These are phyloP conservation scores for Mortierella sp. DNA, from an alignment of 371 early-diverging fungal genomes.

Conservation along the genomic window DNA sequence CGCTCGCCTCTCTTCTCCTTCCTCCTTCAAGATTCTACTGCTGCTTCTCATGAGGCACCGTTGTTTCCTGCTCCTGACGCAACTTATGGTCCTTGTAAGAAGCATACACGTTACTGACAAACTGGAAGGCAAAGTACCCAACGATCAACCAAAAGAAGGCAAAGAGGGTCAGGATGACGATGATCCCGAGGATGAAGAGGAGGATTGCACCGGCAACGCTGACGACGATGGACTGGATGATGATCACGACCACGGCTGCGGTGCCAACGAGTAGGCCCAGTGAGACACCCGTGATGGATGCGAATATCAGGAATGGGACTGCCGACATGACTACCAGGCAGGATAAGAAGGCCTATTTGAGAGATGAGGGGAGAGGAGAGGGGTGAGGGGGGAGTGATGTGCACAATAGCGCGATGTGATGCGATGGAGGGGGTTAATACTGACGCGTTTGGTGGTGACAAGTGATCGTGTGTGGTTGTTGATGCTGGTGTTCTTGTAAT, in stretches of 20 bases:
- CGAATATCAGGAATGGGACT: conserved; percentile 40
- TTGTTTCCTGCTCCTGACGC: neutral
- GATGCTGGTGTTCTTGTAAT: no score
- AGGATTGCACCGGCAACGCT: conserved; percentile 37
- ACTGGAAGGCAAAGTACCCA: conserved; percentile 30
- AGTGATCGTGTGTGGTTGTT: no score
- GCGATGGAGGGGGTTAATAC: no score
- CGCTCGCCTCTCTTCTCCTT: neutral
- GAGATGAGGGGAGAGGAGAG: neutral
- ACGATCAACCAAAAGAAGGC: conserved; percentile 33
- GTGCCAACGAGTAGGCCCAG: conserved; percentile 34
- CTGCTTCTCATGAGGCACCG: neutral
- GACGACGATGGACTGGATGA: conserved; percentile 45
- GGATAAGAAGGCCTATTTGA: conserved; percentile 31
- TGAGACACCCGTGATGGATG: conserved; percentile 42
- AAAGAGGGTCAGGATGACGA: conserved; percentile 31
- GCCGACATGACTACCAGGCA: conserved; percentile 36
- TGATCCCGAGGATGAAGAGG: conserved; percentile 40
- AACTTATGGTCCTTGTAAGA: neutral
- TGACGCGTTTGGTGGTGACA: no score
- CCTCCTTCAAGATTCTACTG: neutral
- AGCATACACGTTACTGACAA: conserved; percentile 5
- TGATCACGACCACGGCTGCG: conserved; percentile 27
- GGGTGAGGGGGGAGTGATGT: neutral
- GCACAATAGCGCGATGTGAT: no score